Evolutionary conservation across 345 rosid genomes (phyloP), one percentile per base, ranked within the genome.

Genomic region (Pistacia atlantica): DNA sequence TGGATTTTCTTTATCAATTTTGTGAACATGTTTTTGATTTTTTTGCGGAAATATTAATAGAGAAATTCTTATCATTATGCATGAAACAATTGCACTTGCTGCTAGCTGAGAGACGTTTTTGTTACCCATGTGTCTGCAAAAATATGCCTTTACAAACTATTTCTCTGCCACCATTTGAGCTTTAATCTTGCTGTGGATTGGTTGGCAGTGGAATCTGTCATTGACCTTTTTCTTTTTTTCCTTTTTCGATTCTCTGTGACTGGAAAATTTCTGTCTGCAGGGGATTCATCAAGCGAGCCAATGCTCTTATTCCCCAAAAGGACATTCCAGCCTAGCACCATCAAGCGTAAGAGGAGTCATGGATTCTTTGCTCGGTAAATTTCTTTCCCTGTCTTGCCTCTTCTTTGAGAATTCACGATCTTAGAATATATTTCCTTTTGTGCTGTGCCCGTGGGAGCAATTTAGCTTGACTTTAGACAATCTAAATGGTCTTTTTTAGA

Each of bases 351-450:
- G 85, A 86, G 99, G 52, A 96, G 81, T 65, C 97, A 91, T 82
- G 98, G 99, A 14, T 96, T 81, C 86, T 93, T 93, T 72, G 97
- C 97, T 54, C 95, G 98, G 98, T 93, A 89, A 60, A 49, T 70
- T 70, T 69, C 65, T 42, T 42, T 80, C 80, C 12, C 28, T 51
- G 12, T 37, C 38, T 17, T 48, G 25, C n/a, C 31, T 62, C 46
- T 67, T 18, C 31, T 71, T 55, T 66, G 57, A 59, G 25, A 54
- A 46, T n/a, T 58, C 33, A 58, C 8, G 14, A 48, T 17, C 38
- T 62, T 62, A 31, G 60, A 49, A 48, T 17, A 49, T 49, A 37
- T 8, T 31, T 37, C 48, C 48, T 51, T 51, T 5, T 45, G 4
- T 17, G 8, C n/a, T 22, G 33, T 55, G 59, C 72, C 49, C 20